Evolutionary conservation across 2,329 filamentous ascomycete species (phyloP).

Genomic region (Phymatotrichopsis omnivora): DNA sequence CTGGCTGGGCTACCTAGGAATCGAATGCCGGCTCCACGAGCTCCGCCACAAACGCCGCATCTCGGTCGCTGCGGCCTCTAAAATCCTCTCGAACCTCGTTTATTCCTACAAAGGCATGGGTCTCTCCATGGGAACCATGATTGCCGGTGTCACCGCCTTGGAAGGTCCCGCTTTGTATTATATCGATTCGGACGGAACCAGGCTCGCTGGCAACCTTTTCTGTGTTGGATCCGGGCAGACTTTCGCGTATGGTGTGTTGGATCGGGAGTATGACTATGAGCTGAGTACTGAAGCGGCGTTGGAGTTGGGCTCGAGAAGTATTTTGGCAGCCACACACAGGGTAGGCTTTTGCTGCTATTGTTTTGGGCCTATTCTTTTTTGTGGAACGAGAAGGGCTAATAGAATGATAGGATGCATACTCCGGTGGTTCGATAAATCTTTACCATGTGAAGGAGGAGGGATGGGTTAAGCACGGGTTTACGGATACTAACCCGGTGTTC

Average conservation of each 20-base stretch:
- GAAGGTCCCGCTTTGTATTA: constrained; percentile 98
- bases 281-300: constrained; percentile 78
- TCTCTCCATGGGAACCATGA: constrained; percentile 98
- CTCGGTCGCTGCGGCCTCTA: constrained; percentile 90
- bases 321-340: constrained; percentile 88
- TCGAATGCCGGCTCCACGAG: constrained; percentile 98
- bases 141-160: constrained; percentile 86
- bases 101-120: constrained; percentile 99
- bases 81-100: constrained; percentile 95
- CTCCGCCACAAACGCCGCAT: constrained; percentile 98
- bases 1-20: constrained; percentile 97
- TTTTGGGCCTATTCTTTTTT: neutral
- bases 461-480: constrained; percentile 98
- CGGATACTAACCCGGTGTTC: constrained; percentile 97
- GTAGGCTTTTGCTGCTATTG: constrained; percentile 7
- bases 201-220: constrained; percentile 88
- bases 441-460: constrained; percentile 99
- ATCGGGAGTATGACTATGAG: constrained; percentile 90
- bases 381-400: neutral
- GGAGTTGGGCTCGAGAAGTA: constrained; percentile 81
- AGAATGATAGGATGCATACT: constrained; percentile 64
- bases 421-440: constrained; percentile 94
- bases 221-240: constrained; percentile 98
- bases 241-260: constrained; percentile 95
- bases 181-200: constrained; percentile 93